Percentiles rank a stretch among this genome's conserved stretches.
phyloP scores from a whole-genome alignment of 1,139 yeast genomes.

The Suhomyces yuchorum region DNA sequence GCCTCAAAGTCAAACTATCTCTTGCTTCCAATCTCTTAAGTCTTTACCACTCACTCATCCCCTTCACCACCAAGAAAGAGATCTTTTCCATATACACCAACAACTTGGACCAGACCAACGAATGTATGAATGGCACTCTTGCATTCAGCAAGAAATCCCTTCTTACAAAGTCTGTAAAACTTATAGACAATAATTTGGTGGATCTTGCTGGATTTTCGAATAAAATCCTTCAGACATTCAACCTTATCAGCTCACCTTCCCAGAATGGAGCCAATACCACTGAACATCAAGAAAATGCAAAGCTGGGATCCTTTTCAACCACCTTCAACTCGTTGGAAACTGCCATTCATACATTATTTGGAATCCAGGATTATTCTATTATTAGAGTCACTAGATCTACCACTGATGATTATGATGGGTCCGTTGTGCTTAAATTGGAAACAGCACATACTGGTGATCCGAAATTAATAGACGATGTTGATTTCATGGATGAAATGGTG shows the following conservation, averaged over 20 bases:
- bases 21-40: slow-evolving; percentile 45
- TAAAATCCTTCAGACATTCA: slow-evolving; percentile 37
- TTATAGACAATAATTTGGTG: slow-evolving; percentile 42
- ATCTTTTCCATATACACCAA: slow-evolving; percentile 14
- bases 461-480: slow-evolving; percentile 51
- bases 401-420: slow-evolving; percentile 52
- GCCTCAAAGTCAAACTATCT: slow-evolving; percentile 50
- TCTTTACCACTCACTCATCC: slow-evolving; percentile 48
- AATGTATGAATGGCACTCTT: slow-evolving; percentile 8
- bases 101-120: slow-evolving; percentile 4
- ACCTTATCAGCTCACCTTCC: slow-evolving; percentile 16
- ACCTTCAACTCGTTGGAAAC: slow-evolving; percentile 50
- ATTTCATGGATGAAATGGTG: slow-evolving; percentile 44
- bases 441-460: slow-evolving; percentile 56
- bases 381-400: slow-evolving; percentile 58
- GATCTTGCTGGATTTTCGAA: slow-evolving; percentile 27
- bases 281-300: neutral
- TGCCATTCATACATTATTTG: slow-evolving; percentile 48
- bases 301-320: slow-evolving; percentile 22
- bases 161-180: slow-evolving; percentile 30
- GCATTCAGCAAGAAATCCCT: slow-evolving; percentile 19
- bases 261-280: slow-evolving; percentile 3
- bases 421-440: slow-evolving; percentile 53
- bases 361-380: slow-evolving; percentile 43
- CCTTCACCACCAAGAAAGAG: slow-evolving; percentile 28